Conservation (phyloP, 2,329 filamentous ascomycete genomes). For the Pezicula rhizophila region DNA sequence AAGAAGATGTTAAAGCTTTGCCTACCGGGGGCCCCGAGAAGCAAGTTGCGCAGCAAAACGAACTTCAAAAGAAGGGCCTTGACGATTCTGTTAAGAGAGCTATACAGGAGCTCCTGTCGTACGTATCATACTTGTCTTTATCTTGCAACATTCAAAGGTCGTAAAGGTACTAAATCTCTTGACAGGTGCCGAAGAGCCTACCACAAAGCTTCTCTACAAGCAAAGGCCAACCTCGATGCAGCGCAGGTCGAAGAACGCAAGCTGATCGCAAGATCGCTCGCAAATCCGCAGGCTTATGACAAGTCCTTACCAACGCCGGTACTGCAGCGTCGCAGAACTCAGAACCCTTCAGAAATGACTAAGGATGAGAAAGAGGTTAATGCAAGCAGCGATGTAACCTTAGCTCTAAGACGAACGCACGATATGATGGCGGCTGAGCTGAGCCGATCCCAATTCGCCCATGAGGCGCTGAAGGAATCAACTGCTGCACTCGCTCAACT, state of each 20-base stretch:
- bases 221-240: constrained; percentile 66
- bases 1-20: constrained; percentile 71
- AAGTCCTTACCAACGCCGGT: constrained; percentile 29
- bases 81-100: constrained; percentile 61
- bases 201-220: constrained; percentile 73
- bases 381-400: constrained; percentile 77
- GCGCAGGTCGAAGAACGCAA: constrained; percentile 74
- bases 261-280: constrained; percentile 63
- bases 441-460: constrained; percentile 79
- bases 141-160: background rate
- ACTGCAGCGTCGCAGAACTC: constrained; percentile 24
- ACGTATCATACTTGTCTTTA: constrained; percentile 18
- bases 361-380: constrained; percentile 69
- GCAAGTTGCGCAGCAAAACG: constrained; percentile 55
- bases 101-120: constrained; percentile 67
- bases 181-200: constrained; percentile 47
- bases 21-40: constrained; percentile 44
- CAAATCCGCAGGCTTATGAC: constrained; percentile 34
- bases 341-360: constrained; percentile 12
- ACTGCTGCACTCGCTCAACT: constrained; percentile 77
- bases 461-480: constrained; percentile 80
- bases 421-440: constrained; percentile 81
- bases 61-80: constrained; percentile 59
- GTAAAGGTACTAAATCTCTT: background rate
- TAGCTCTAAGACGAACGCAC: constrained; percentile 78